These are phyloP conservation scores for Sclerotinia glacialis DNA, from an alignment of 2,329 filamentous ascomycete species.

Conservation along the genomic window DNA sequence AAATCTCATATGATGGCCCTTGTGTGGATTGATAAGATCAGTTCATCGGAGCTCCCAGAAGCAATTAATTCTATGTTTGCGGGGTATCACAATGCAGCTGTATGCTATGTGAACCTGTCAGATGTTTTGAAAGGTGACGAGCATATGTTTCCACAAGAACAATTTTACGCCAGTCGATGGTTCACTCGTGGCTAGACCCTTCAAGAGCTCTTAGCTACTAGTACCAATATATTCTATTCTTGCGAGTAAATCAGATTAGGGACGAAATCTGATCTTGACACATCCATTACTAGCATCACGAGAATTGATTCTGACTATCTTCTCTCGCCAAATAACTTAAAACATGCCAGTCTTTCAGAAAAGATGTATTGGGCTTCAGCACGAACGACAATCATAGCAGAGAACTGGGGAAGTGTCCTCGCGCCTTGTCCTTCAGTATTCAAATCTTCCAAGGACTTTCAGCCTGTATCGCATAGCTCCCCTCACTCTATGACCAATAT, in stretches of 20 bases:
- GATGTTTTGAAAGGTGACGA: neutral
- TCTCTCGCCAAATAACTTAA: neutral
- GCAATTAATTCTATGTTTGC: neutral
- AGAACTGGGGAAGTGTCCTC: neutral
- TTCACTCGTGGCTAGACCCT: constrained; percentile 16
- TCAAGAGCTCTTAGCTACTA: constrained; percentile 1
- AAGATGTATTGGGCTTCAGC: constrained; percentile 5
- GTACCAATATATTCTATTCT: neutral
- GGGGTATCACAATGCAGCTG: constrained; percentile 22
- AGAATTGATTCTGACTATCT: neutral
- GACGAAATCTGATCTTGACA: neutral
- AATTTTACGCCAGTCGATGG: constrained; percentile 1
- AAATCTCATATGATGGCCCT: too few relatives aligned
- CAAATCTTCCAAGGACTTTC: neutral
- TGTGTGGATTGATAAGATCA: constrained; percentile 24
- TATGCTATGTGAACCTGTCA: constrained; percentile 25
- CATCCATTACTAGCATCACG: neutral
- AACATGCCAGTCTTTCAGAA: neutral
- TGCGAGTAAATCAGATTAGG: neutral
- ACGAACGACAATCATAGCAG: neutral
- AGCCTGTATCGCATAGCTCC: neutral
- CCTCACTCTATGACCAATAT: neutral
- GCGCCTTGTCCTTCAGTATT: neutral
- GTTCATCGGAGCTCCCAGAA: constrained; percentile 16
- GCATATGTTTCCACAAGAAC: neutral